Percentiles rank a stretch among this genome's conserved stretches.
Evolutionary conservation across 805 yeast species (phyloP).

Genomic region (Tetrapisispora pingtungensis): DNA sequence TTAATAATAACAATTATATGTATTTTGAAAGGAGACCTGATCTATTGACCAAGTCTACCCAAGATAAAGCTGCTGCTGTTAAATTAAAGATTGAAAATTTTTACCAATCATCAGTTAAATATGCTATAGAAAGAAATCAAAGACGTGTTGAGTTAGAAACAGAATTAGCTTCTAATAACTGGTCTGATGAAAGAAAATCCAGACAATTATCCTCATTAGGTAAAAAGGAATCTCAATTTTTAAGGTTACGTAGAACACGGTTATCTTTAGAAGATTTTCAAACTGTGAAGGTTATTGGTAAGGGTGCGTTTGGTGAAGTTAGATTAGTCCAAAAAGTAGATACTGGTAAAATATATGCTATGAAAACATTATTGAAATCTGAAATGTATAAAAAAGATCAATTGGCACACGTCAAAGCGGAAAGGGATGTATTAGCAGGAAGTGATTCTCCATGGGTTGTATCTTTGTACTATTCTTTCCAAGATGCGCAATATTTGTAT

Average conservation of each 20-base stretch:
- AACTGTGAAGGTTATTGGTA: constrained; percentile 85
- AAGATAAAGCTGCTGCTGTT: constrained; percentile 76
- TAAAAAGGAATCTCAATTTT: constrained; percentile 75
- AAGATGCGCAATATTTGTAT: constrained; percentile 73
- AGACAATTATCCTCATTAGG: constrained; percentile 78
- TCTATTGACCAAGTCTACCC: constrained; percentile 57
- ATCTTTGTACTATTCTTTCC: constrained; percentile 63
- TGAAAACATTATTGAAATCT: constrained; percentile 81
- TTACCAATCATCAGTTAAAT: constrained; percentile 75
- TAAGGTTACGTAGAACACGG: constrained; percentile 77
- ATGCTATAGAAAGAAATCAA: constrained; percentile 93
- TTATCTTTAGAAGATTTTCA: constrained; percentile 73
- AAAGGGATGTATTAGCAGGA: constrained; percentile 88
- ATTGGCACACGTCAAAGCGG: constrained; percentile 90
- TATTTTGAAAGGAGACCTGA: constrained; percentile 80
- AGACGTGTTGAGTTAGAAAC: constrained; percentile 80
- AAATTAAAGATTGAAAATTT: constrained; percentile 75
- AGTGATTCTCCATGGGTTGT: constrained; percentile 87
- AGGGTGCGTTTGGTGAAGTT: constrained; percentile 98
- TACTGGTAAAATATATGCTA: constrained; percentile 83
- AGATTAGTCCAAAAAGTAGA: constrained; percentile 87
- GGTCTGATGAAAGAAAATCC: constrained; percentile 76
- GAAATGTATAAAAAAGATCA: constrained; percentile 96
- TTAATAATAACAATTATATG: constrained; percentile 40
- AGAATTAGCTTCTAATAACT: constrained; percentile 52